Conservation (phyloP, 2,329 filamentous ascomycete genomes). For the Penicillium hesseltinei region DNA sequence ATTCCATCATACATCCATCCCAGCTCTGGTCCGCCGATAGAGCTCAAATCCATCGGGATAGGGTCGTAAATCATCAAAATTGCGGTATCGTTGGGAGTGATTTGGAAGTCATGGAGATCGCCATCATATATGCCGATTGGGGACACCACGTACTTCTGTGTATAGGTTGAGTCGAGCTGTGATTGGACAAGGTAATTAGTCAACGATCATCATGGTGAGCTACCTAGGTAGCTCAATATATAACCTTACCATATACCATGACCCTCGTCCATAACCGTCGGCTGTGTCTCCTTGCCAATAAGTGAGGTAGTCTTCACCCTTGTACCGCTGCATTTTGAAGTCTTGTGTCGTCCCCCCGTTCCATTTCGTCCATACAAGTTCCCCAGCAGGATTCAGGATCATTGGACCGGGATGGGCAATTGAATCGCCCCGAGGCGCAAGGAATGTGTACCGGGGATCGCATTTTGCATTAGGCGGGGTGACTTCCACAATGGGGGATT, state of each 20-base stretch:
- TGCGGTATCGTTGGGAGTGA: constrained; percentile 44
- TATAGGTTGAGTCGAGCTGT: constrained; percentile 32
- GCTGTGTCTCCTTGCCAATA: constrained; percentile 51
- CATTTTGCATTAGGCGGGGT: constrained; percentile 26
- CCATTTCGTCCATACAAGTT: constrained; percentile 33
- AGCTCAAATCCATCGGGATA: constrained; percentile 41
- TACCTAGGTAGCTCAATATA: constrained; percentile 28
- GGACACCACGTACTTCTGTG: constrained; percentile 27
- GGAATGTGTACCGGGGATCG: constrained; percentile 31
- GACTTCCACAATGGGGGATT: constrained; percentile 30
- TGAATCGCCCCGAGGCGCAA: constrained; percentile 34
- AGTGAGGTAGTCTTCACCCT: constrained; percentile 46
- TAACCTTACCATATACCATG: constrained; percentile 29
- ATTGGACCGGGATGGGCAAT: constrained; percentile 40
- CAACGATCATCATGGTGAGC: not conserved
- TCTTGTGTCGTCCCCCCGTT: constrained; percentile 45
- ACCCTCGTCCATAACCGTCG: constrained; percentile 43
- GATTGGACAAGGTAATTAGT: constrained; percentile 1
- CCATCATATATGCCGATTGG: constrained; percentile 20
- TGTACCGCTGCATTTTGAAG: constrained; percentile 47
- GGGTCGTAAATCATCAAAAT: constrained; percentile 44
- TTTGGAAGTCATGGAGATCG: constrained; percentile 47
- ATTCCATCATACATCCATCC: constrained; percentile 44
- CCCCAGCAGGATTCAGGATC: constrained; percentile 34
- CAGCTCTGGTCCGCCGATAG: constrained; percentile 36